These are phyloP conservation scores for Zygosaccharomyces bailii DNA, from an alignment of 805 yeast species.

Conservation along the genomic window DNA sequence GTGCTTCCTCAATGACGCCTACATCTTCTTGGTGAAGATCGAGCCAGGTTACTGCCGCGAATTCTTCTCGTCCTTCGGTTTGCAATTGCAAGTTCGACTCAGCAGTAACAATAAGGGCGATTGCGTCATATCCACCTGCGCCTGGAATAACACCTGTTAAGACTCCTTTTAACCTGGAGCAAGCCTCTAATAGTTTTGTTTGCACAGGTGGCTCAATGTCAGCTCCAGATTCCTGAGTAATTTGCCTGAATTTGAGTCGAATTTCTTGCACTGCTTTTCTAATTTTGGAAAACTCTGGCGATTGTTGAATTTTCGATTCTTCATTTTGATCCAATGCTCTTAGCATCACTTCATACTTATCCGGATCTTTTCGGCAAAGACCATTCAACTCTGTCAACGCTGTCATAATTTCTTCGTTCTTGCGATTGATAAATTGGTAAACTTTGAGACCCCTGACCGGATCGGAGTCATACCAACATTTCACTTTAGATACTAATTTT, in stretches of 20 bases:
- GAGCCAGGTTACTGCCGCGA: conserved; percentile 60
- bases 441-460: conserved; percentile 50
- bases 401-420: conserved; percentile 56
- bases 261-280: conserved; percentile 46
- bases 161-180: conserved; percentile 62
- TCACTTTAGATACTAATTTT: conserved; percentile 72
- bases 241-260: conserved; percentile 52
- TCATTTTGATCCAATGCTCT: conserved; percentile 16
- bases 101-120: conserved; percentile 63
- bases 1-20: conserved; percentile 54
- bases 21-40: conserved; percentile 57
- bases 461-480: conserved; percentile 58
- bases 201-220: conserved; percentile 86
- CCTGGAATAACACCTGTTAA: conserved; percentile 98
- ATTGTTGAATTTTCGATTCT: conserved; percentile 10
- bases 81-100: conserved; percentile 35
- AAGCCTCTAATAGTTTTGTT: conserved; percentile 60
- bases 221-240: conserved; percentile 69
- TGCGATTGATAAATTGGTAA: conserved; percentile 53
- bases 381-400: conserved; percentile 43
- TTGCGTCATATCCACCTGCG: conserved; percentile 97
- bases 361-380: conserved; percentile 33
- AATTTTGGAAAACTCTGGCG: conserved; percentile 35
- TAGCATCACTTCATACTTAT: conserved; percentile 36
- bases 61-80: conserved; percentile 32